Evolutionary conservation across 768 basidiomycete species (phyloP).

Genomic region (Sistotremastrum suecicum): DNA sequence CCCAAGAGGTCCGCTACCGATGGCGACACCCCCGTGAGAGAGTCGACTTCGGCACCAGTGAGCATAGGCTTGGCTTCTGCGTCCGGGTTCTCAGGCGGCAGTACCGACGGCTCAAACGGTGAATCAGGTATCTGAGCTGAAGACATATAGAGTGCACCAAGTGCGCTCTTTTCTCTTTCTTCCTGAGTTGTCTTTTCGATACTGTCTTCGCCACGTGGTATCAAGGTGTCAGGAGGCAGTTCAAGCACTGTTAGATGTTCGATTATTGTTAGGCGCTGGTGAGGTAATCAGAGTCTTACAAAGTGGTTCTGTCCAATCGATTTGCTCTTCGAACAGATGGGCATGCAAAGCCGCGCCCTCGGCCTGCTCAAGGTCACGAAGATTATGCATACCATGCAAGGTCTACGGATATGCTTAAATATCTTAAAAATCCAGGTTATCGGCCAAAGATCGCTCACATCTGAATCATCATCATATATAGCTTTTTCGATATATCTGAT

Average conservation of each 20-base stretch:
- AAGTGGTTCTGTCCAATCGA: constrained; percentile 76
- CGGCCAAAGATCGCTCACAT: constrained; percentile 52
- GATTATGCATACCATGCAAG: constrained; percentile 50
- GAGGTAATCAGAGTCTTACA: constrained; percentile 37
- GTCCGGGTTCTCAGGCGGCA: constrained; percentile 60
- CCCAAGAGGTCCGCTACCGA: constrained; percentile 62
- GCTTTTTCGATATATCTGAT: constrained; percentile 75
- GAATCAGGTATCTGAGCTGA: constrained; percentile 62
- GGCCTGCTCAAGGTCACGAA: constrained; percentile 77
- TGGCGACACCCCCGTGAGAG: constrained; percentile 34
- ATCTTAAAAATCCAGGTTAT: constrained; percentile 32
- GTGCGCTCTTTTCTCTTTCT: constrained; percentile 62
- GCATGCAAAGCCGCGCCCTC: constrained; percentile 78
- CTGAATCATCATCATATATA: constrained; percentile 81
- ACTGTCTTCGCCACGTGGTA: constrained; percentile 48
- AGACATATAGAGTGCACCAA: constrained; percentile 63
- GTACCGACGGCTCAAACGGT: constrained; percentile 51
- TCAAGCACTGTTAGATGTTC: constrained; percentile 50
- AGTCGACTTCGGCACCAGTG: constrained; percentile 51
- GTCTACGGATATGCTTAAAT: constrained; percentile 42
- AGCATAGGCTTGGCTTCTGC: constrained; percentile 49
- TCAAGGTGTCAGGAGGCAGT: constrained; percentile 12
- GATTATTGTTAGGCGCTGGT: constrained; percentile 29
- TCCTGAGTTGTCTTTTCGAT: constrained; percentile 59
- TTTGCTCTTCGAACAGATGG: constrained; percentile 70